Percentiles rank a stretch among this genome's conserved stretches.
Evolutionary conservation across 2,329 filamentous ascomycete genomes (phyloP).

Genomic region (Pseudocercospora macadamiae): DNA sequence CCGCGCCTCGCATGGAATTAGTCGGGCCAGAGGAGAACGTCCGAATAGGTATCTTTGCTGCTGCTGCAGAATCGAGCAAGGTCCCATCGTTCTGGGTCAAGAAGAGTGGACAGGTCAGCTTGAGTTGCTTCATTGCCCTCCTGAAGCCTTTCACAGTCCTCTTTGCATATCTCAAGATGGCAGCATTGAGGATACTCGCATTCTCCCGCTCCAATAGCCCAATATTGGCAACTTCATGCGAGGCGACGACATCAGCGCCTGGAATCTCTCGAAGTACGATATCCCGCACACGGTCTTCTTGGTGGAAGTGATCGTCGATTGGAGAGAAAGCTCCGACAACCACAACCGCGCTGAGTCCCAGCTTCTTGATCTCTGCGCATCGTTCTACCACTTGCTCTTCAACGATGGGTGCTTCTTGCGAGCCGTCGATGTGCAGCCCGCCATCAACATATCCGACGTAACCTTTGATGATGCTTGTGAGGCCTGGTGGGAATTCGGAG

Average conservation of each 20-base stretch:
- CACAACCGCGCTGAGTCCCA: constrained; percentile 53
- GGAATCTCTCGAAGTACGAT: constrained; percentile 54
- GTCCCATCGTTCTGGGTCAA: constrained; percentile 59
- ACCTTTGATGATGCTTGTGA: constrained; percentile 38
- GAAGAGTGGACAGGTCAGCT: constrained; percentile 53
- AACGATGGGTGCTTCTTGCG: constrained; percentile 45
- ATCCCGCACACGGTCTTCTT: constrained; percentile 55
- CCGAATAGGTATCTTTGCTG: constrained; percentile 53
- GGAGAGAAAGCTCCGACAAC: constrained; percentile 62
- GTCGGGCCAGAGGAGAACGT: constrained; percentile 58
- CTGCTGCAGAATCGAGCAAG: constrained; percentile 50
- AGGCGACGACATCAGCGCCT: constrained; percentile 55
- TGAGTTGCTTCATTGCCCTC: constrained; percentile 49
- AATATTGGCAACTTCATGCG: constrained; percentile 54
- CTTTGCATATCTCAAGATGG: constrained; percentile 51
- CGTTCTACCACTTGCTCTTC: constrained; percentile 51
- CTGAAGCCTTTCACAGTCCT: constrained; percentile 52
- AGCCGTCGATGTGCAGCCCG: constrained; percentile 51
- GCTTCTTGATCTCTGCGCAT: constrained; percentile 49
- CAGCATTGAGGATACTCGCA: constrained; percentile 55
- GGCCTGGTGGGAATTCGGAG: constrained; percentile 35
- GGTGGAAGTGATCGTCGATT: constrained; percentile 56
- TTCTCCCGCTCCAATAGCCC: constrained; percentile 57
- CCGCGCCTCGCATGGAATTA: constrained; percentile 59
- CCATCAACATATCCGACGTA: constrained; percentile 52